phyloP scores from a whole-genome alignment of 1,139 yeast genomes.

The Hansenula lynferdii region DNA sequence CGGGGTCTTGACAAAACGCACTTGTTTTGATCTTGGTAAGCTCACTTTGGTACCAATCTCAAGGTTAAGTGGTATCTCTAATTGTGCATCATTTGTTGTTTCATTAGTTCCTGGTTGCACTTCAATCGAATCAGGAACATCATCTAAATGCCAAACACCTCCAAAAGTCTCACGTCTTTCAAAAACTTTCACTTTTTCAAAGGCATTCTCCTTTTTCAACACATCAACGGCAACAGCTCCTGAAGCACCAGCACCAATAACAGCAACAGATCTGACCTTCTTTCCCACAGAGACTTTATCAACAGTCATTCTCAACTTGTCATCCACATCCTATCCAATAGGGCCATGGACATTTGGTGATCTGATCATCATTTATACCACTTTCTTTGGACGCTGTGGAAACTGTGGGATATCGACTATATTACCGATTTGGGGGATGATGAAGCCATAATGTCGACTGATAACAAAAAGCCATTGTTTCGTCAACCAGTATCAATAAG shows the following conservation, averaged over 20 bases:
- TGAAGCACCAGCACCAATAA: slow-evolving; percentile 46
- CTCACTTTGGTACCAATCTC: not conserved
- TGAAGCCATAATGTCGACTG: no score
- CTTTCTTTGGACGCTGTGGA: no score
- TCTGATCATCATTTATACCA: no score
- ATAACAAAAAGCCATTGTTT: no score
- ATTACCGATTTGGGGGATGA: no score
- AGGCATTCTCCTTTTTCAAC: slow-evolving; percentile 29
- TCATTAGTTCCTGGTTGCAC: slow-evolving; percentile 8
- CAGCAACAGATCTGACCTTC: slow-evolving; percentile 27
- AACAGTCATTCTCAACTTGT: slow-evolving; percentile 1
- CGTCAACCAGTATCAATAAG: no score
- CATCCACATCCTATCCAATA: no score
- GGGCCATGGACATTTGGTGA: no score
- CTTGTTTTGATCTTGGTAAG: slow-evolving; percentile 3
- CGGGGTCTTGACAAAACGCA: slow-evolving; percentile 30
- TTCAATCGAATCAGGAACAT: slow-evolving; percentile 6
- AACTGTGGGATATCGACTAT: no score
- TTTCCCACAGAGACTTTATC: not conserved
- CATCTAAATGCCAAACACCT: slow-evolving; percentile 36
- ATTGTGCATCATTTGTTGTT: slow-evolving; percentile 2
- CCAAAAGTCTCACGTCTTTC: slow-evolving; percentile 37
- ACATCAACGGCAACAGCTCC: slow-evolving; percentile 38
- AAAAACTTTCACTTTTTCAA: slow-evolving; percentile 28
- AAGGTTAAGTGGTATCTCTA: slow-evolving; percentile 6